phyloP scores from a whole-genome alignment of 1,139 yeast species.

The Scheffersomyces cryptocercus region DNA sequence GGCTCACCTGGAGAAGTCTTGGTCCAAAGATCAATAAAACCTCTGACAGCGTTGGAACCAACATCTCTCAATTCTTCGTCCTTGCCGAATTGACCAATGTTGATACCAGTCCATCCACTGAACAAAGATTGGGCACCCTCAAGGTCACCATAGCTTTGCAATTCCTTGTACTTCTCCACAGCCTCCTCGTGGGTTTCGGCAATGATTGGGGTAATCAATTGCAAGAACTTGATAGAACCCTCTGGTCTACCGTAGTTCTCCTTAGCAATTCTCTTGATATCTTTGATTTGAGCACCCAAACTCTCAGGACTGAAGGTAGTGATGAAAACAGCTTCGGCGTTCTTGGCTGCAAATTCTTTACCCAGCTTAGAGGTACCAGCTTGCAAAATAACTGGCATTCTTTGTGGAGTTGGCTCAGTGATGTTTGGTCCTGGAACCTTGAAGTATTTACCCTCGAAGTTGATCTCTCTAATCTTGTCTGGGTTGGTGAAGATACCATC shows the following conservation, averaged over 20 bases:
- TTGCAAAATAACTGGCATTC: constrained; percentile 46
- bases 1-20: constrained; percentile 15
- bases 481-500: constrained; percentile 39
- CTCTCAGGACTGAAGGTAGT: constrained; percentile 22
- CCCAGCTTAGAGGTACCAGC: constrained; percentile 51
- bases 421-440: constrained; percentile 46
- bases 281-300: constrained; percentile 13
- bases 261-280: constrained; percentile 19
- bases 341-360: constrained; percentile 42
- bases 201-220: constrained; percentile 22
- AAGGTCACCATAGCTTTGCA: constrained; percentile 18
- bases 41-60: constrained; percentile 23
- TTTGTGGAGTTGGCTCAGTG: constrained; percentile 43
- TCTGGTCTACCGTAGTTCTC: constrained; percentile 23
- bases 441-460: constrained; percentile 38
- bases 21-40: constrained; percentile 18
- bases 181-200: constrained; percentile 34
- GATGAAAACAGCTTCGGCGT: constrained; percentile 45
- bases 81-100: constrained; percentile 23
- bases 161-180: constrained; percentile 18
- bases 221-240: constrained; percentile 23
- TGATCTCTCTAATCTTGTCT: constrained; percentile 38
- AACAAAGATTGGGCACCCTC: constrained; percentile 30
- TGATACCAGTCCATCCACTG: constrained; percentile 35
- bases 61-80: constrained; percentile 27